A percentile compares a stretch with the other conserved stretches of the same genome.
Conservation (phyloP, 164 flowering plant genomes). For the Akebia trifoliata region DNA sequence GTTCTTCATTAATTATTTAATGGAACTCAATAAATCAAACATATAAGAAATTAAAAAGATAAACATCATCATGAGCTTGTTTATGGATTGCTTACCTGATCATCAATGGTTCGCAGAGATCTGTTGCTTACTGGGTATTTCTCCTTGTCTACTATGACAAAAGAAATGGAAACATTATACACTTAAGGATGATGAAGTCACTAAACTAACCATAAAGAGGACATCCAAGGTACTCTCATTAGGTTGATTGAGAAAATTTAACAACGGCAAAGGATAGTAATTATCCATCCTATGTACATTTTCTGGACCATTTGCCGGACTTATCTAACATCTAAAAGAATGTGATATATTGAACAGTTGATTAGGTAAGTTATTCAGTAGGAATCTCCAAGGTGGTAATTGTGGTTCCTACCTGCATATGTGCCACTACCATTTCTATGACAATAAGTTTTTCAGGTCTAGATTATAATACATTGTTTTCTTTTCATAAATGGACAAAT, state of each 20-base stretch:
- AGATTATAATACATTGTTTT: too few relatives aligned
- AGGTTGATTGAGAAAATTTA: neutral
- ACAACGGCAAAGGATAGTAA: neutral
- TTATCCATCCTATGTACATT: neutral
- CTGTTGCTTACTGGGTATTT: conserved; percentile 15
- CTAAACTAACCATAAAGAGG: neutral
- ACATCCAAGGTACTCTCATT: neutral
- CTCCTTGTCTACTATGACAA: conserved; percentile 26
- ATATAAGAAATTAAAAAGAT: neutral
- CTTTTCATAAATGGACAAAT: too few relatives aligned
- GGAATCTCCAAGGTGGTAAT: too few relatives aligned
- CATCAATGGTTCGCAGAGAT: conserved; percentile 25
- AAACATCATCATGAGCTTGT: neutral
- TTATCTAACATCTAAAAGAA: too few relatives aligned
- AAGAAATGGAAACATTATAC: neutral
- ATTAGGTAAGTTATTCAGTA: too few relatives aligned
- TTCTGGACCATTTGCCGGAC: too few relatives aligned
- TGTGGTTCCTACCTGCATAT: too few relatives aligned
- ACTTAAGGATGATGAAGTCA: neutral
- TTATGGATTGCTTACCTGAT: conserved; percentile 39
- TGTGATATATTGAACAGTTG: too few relatives aligned
- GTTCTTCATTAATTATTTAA: neutral
- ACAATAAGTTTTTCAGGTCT: too few relatives aligned
- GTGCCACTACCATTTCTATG: too few relatives aligned
- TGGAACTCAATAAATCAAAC: neutral